These are phyloP conservation scores for Suillus variegatus DNA, from an alignment of 768 basidiomycete species.

Conservation along the genomic window DNA sequence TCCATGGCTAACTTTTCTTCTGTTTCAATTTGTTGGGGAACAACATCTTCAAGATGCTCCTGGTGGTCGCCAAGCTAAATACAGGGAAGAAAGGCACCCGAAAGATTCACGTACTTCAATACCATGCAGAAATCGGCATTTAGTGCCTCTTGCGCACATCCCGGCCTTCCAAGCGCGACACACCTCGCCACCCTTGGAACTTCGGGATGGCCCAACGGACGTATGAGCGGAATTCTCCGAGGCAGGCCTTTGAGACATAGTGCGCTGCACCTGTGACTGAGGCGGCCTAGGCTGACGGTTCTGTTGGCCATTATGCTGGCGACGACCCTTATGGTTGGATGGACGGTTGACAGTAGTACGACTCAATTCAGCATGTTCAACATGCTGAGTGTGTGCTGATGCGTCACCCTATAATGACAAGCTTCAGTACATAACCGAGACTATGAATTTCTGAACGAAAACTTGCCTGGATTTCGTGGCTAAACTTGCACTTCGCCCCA, in stretches of 20 bases:
- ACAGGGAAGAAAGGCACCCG: not conserved
- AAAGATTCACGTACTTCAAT: slow-evolving; percentile 26
- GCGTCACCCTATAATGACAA: slow-evolving; percentile 5
- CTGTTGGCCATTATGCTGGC: not conserved
- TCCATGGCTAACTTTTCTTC: not conserved
- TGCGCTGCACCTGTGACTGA: not conserved
- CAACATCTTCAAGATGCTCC: not conserved
- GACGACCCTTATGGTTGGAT: not conserved
- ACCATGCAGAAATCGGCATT: slow-evolving; percentile 38
- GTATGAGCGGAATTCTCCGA: slow-evolving; percentile 1
- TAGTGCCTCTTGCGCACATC: slow-evolving; percentile 36
- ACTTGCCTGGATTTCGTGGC: slow-evolving; percentile 21
- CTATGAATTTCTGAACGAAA: not conserved
- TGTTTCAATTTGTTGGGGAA: not conserved
- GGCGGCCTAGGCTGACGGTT: not conserved
- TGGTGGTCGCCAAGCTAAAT: not conserved
- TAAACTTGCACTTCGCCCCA: slow-evolving; percentile 27
- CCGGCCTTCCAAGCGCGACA: slow-evolving; percentile 40
- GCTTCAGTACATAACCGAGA: not conserved
- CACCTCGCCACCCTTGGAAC: slow-evolving; percentile 20
- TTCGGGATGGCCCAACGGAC: slow-evolving; percentile 14
- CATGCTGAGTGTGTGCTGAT: not conserved
- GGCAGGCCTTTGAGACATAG: not conserved
- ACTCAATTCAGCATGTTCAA: not conserved
- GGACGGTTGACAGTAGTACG: not conserved